Evolutionary conservation across 148 eudicot species (phyloP).

Genomic region (Selenicereus undatus): DNA sequence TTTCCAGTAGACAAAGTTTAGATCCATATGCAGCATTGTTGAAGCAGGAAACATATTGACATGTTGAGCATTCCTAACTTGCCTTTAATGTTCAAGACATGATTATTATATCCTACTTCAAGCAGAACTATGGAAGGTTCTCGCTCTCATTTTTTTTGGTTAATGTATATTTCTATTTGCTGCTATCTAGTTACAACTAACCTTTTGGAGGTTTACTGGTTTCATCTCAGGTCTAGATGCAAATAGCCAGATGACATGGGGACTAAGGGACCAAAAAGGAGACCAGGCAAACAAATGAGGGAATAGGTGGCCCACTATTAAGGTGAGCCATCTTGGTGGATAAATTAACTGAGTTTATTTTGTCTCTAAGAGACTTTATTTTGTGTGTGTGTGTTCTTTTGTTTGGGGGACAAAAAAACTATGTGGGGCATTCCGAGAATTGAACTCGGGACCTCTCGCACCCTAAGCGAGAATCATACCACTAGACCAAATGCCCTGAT

Average conservation of each 20-base stretch:
- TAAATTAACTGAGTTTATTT: no score
- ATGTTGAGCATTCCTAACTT: background rate
- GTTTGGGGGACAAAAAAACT: background rate
- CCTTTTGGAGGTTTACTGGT: background rate
- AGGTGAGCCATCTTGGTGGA: background rate
- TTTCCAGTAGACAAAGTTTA: background rate
- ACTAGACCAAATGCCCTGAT: constrained; percentile 66
- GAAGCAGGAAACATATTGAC: background rate
- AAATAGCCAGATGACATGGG: background rate
- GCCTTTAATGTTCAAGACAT: background rate
- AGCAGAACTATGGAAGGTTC: background rate
- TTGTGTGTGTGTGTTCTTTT: no score
- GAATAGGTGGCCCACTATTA: background rate
- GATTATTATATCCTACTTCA: background rate
- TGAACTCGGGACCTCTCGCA: constrained; percentile 90
- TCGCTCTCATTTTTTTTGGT: background rate
- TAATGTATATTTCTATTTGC: background rate
- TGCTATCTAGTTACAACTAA: background rate
- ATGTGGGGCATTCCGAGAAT: constrained; percentile 65
- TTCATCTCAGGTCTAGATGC: background rate
- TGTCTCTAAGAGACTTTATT: background rate
- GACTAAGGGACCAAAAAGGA: background rate
- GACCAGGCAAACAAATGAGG: background rate
- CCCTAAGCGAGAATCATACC: constrained; percentile 93
- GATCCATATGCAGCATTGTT: background rate